Evolutionary conservation across 2,329 filamentous ascomycete genomes (phyloP).

Genomic region (Colletotrichum siamense): DNA sequence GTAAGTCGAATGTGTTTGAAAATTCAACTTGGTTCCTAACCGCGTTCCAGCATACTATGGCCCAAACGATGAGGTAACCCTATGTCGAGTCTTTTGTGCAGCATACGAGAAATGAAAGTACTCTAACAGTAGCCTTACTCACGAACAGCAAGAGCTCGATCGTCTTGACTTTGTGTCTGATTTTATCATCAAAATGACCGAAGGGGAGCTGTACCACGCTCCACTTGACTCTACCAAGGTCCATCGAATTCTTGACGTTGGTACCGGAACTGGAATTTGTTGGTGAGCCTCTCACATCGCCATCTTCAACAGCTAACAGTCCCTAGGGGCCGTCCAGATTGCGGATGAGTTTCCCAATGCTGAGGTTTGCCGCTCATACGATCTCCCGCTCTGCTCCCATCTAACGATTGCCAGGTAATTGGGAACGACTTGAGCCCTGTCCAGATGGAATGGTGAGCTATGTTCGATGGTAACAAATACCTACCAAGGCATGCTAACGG

Average conservation of each 20-base stretch:
- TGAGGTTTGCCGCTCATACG: not conserved
- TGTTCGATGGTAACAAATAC: no score
- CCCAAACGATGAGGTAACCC: slow-evolving; percentile 38
- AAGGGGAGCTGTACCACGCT: not conserved
- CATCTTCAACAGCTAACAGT: not conserved
- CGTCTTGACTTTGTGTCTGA: not conserved
- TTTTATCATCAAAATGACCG: not conserved
- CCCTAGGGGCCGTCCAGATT: not conserved
- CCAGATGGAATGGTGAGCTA: not conserved
- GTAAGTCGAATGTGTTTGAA: not conserved
- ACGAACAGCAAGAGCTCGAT: not conserved
- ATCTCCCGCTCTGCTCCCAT: no score
- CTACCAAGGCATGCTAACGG: not conserved
- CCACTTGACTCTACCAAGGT: not conserved
- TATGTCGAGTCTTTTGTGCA: not conserved
- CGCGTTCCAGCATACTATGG: slow-evolving; percentile 30
- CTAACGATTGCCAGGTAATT: not conserved
- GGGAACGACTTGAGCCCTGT: slow-evolving; percentile 8
- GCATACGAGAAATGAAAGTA: no score
- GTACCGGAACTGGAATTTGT: slow-evolving; percentile 69
- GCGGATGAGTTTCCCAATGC: not conserved
- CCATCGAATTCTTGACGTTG: slow-evolving; percentile 57
- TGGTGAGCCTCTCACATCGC: rapidly evolving
- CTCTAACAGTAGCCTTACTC: not conserved
- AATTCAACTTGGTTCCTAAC: not conserved